These are phyloP conservation scores for Iberis pinnata DNA, from an alignment of 345 rosid genomes.

Conservation along the genomic window DNA sequence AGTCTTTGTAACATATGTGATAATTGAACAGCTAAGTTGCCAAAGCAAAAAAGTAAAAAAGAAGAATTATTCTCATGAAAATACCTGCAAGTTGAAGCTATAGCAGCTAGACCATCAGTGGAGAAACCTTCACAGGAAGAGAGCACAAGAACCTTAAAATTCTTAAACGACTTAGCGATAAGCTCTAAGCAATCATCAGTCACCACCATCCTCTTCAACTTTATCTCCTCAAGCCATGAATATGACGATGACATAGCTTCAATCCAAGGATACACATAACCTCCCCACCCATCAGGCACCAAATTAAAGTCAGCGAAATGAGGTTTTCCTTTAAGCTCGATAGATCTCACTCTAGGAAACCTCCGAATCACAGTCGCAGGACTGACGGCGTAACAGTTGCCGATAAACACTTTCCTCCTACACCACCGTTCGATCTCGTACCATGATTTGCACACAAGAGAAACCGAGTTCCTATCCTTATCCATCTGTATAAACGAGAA, in stretches of 20 bases:
- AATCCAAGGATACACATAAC: conserved; percentile 69
- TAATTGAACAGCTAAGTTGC: no score
- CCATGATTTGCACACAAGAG: conserved; percentile 91
- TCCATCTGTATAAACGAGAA: conserved; percentile 58
- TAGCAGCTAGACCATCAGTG: conserved; percentile 80
- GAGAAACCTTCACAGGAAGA: conserved; percentile 89
- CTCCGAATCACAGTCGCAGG: conserved; percentile 54
- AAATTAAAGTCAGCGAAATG: conserved; percentile 92
- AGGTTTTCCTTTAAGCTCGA: conserved; percentile 84
- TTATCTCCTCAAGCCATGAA: conserved; percentile 77
- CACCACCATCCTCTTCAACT: conserved; percentile 86
- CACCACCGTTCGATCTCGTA: conserved; percentile 78
- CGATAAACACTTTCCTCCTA: conserved; percentile 61
- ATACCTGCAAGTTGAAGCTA: conserved; percentile 85
- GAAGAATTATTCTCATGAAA: no score
- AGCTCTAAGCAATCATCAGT: conserved; percentile 69
- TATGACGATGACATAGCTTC: conserved; percentile 46
- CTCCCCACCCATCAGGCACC: conserved; percentile 96
- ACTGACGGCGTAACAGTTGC: conserved; percentile 87
- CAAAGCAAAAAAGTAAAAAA: no score
- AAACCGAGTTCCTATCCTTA: conserved; percentile 71
- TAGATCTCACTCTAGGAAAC: conserved; percentile 79
- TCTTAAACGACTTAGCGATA: conserved; percentile 70
- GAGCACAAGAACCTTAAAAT: conserved; percentile 69
- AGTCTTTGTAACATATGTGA: no score